Percentiles rank a stretch among this genome's conserved stretches.
Evolutionary conservation across 1,139 yeast genomes (phyloP).

Genomic region (Lodderomyces oxycetoniae): DNA sequence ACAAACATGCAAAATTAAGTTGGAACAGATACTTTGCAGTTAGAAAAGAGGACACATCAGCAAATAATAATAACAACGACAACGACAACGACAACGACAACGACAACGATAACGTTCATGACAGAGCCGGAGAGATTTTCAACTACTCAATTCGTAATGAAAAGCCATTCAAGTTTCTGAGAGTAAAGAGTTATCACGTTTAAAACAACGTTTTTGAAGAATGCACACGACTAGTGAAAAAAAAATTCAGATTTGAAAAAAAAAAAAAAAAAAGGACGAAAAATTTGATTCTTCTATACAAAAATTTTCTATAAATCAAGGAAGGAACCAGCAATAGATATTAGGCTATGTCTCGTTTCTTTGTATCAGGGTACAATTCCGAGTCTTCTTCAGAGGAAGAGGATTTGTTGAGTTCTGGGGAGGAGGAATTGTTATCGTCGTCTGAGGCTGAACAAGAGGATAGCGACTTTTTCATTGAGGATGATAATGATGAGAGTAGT

Average conservation of each 20-base stretch:
- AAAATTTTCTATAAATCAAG: conserved; percentile 1
- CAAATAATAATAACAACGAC: too few relatives aligned
- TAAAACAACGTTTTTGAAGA: not conserved
- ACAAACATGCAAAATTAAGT: conserved; percentile 57
- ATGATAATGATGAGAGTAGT: conserved; percentile 38
- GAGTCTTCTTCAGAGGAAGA: conserved; percentile 76
- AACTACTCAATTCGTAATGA: conserved; percentile 63
- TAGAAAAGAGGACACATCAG: conserved; percentile 39
- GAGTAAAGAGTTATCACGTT: conserved; percentile 46
- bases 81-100: conserved; percentile 29
- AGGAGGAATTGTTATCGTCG: conserved; percentile 54
- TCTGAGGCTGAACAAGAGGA: conserved; percentile 24
- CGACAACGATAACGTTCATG: conserved; percentile 25
- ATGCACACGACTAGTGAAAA: not conserved
- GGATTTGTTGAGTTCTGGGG: conserved; percentile 64
- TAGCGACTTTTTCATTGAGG: conserved; percentile 21
- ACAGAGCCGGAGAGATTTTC: conserved; percentile 47
- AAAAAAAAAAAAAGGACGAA: not conserved
- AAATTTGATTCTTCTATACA: not conserved
- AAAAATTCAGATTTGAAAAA: not conserved
- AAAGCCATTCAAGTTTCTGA: conserved; percentile 67
- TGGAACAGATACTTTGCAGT: conserved; percentile 63
- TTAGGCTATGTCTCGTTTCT: conserved; percentile 69
- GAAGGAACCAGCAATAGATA: too few relatives aligned
- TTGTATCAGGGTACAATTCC: conserved; percentile 58